Evolutionary conservation across 805 yeast species (phyloP).

Genomic region (Wickerhamomyces subpelliculosus): DNA sequence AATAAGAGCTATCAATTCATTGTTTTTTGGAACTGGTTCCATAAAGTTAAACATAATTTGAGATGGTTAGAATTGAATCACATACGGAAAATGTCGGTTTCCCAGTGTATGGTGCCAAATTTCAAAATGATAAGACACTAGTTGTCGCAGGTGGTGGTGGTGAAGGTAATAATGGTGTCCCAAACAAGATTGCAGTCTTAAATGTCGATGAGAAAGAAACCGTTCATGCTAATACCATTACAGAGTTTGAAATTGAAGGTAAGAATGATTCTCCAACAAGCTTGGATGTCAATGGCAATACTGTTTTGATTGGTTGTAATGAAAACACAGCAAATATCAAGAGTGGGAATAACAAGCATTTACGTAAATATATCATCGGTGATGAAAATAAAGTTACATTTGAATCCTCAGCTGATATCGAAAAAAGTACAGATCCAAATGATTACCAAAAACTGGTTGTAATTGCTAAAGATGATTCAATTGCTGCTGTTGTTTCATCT

Average conservation of each 20-base stretch:
- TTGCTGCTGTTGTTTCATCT: conserved; percentile 67
- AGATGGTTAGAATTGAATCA: not conserved
- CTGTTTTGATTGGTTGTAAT: conserved; percentile 70
- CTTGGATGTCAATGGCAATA: conserved; percentile 44
- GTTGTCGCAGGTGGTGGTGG: conserved; percentile 94
- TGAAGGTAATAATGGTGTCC: conserved; percentile 83
- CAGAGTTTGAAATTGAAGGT: conserved; percentile 54
- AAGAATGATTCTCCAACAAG: conserved; percentile 89
- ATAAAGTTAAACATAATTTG: not conserved
- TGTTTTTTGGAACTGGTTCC: too few relatives aligned
- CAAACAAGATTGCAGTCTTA: conserved; percentile 71
- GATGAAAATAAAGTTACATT: conserved; percentile 52
- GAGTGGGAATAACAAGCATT: conserved; percentile 58
- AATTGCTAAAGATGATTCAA: conserved; percentile 49
- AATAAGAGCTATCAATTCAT: too few relatives aligned
- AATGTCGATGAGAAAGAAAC: conserved; percentile 53
- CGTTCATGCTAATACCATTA: too few relatives aligned
- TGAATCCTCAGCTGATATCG: conserved; percentile 51
- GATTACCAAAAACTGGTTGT: conserved; percentile 56
- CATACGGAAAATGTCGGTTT: conserved; percentile 36
- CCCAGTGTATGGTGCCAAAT: conserved; percentile 78
- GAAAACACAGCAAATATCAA: conserved; percentile 54
- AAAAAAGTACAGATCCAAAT: conserved; percentile 37
- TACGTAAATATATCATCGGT: conserved; percentile 47
- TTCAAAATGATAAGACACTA: conserved; percentile 51